These are phyloP conservation scores for Volvariella surrecta DNA, from an alignment of 1,284 basidiomycete species.

Conservation along the genomic window DNA sequence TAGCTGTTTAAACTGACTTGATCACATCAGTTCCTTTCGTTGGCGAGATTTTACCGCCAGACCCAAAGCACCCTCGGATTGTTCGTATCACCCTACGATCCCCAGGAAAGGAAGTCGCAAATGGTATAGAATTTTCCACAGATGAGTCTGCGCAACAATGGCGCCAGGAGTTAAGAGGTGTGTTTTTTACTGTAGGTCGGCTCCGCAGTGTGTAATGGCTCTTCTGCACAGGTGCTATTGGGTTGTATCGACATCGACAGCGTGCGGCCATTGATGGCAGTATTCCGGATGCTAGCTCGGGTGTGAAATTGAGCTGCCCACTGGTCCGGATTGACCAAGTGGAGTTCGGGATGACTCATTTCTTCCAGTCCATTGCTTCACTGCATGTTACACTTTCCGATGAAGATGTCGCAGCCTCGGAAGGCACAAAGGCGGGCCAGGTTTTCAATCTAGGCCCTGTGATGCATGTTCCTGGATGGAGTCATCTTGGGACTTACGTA, in stretches of 20 bases:
- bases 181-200: conserved; percentile 1
- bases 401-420: conserved; percentile 9
- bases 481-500: conserved; percentile 18
- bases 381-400: conserved; percentile 17
- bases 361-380: conserved; percentile 16
- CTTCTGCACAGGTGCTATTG: conserved; percentile 29
- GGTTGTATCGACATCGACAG: conserved; percentile 35
- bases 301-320: conserved; percentile 49
- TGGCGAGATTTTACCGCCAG: conserved; percentile 30
- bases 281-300: conserved; percentile 28
- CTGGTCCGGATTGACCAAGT: conserved; percentile 33
- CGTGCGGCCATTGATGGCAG: conserved; percentile 22
- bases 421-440: conserved; percentile 15
- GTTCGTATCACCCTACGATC: conserved; percentile 31
- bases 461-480: conserved; percentile 7
- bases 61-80: conserved; percentile 34
- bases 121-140: conserved; percentile 47
- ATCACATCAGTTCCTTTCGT: conserved; percentile 30
- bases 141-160: conserved; percentile 53
- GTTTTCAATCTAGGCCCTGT: conserved; percentile 26
- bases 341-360: conserved; percentile 13
- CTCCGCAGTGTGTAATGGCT: too few species aligned
- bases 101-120: conserved; percentile 14
- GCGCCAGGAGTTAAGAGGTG: conserved; percentile 45
- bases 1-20: conserved; percentile 8